Percentiles rank a stretch among this genome's conserved stretches.
Conservation (phyloP, 1,139 yeast genomes). For the Saccharomyces uvarum region DNA sequence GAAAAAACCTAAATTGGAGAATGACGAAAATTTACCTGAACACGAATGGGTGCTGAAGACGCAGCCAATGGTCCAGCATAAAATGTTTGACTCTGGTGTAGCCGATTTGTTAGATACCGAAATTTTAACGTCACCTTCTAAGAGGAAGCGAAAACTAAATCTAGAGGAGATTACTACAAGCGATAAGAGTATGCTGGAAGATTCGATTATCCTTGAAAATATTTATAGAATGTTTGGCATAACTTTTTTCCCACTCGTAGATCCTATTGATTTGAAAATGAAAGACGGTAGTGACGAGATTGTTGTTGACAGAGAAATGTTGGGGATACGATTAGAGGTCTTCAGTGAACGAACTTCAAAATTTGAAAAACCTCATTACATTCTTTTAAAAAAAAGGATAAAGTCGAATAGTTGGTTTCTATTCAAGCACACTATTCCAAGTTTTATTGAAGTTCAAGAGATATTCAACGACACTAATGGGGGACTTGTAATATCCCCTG, state of each 20-base stretch:
- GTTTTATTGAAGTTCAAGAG: slow-evolving; percentile 30
- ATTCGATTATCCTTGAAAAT: slow-evolving; percentile 34
- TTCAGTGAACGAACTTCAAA: slow-evolving; percentile 28
- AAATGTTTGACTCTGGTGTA: slow-evolving; percentile 32
- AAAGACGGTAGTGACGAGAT: slow-evolving; percentile 12
- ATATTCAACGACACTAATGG: slow-evolving; percentile 15
- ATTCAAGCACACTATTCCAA: slow-evolving; percentile 41
- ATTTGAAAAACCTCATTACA: slow-evolving; percentile 38
- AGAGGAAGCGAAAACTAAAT: slow-evolving; percentile 9
- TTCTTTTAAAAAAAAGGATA: slow-evolving; percentile 32
- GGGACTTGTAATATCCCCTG: slow-evolving; percentile 12
- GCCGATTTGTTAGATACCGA: slow-evolving; percentile 25
- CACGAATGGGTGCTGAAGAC: slow-evolving; percentile 19
- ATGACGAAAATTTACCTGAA: slow-evolving; percentile 10
- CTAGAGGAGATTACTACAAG: slow-evolving; percentile 5
- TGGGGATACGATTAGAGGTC: slow-evolving; percentile 42
- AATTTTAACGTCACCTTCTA: slow-evolving; percentile 24
- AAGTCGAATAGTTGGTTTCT: slow-evolving; percentile 33
- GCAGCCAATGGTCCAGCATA: slow-evolving; percentile 28
- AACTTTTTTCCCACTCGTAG: slow-evolving; percentile 40
- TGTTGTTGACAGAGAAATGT: slow-evolving; percentile 20
- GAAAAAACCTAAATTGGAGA: slow-evolving; percentile 5
- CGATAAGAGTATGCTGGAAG: slow-evolving; percentile 6
- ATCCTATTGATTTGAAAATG: slow-evolving; percentile 28
- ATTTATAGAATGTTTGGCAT: slow-evolving; percentile 39